Base-by-base conservation (phyloP, 164 flowering plant species). In the Berberis vulgaris region DNA sequence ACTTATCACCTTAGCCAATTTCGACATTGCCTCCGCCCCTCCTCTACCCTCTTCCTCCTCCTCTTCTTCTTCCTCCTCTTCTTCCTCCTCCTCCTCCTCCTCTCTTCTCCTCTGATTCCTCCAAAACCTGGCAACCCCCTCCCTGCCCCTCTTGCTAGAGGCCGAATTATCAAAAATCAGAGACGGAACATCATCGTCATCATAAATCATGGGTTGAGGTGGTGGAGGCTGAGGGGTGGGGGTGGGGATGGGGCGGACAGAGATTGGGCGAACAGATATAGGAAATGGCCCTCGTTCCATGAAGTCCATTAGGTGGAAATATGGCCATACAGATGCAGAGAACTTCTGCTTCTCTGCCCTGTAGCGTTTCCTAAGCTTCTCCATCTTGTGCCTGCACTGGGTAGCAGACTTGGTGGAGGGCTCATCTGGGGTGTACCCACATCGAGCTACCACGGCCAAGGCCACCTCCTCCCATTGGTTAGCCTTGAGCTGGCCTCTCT, bases 331-430 rank as follows among this genome's bases (percentile, higher is more conserved):
- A 59, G 84, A 69, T 41, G 69, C 65, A 44, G 59, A 8, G 45
- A 63, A 55, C n/a, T 72, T 70, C 65, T 70, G 84, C 41, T 65
- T 72, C 78, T 88, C 96, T 42, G 91, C 57, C 44, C 98, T 86
- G 76, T 83, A 86, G 41, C 98, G 83, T 46, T 83, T 81, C 2
- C 98, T 86, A 57, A 93, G 91, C 78, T 93, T 93, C 84, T 93
- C 98, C 74, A 93, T 86, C 80, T 93, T 93, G 82, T 93, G 97
- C 61, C 98, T 91, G 79, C 98, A 93, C 76, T 93, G 98, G 41
- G 79, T 73, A 70, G 91, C 73, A 66, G 96, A 63, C 67, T 86
- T 89, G 45, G 26, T 26, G 26, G 93, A 68, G 3, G 81, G 83
- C 42, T 78, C 76, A 49, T 74, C 76, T 10, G 10, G 4, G 7